A percentile compares a stretch with the other conserved stretches of the same genome.
Conservation (phyloP, 495 filamentous ascomycete genomes). For the Cladorrhinum samala region DNA sequence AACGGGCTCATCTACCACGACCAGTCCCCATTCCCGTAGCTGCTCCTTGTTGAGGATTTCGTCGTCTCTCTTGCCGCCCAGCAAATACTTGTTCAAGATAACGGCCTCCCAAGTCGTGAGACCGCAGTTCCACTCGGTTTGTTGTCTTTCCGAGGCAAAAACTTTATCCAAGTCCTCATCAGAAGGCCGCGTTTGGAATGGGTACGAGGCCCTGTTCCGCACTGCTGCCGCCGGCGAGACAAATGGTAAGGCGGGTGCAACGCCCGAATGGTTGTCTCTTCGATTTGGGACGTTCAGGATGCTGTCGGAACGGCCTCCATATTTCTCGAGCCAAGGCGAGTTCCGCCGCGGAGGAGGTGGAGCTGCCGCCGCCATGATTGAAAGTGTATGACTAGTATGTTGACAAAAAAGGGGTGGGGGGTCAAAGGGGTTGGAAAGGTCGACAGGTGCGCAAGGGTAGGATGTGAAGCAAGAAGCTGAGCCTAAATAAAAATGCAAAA, state of each 20-base stretch:
- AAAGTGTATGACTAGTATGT: background rate
- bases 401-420: no score
- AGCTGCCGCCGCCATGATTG: background rate
- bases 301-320: background rate
- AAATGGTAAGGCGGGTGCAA: background rate
- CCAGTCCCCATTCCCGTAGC: background rate
- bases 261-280: background rate
- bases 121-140: background rate
- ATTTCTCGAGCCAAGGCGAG: conserved; percentile 6
- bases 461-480: no score
- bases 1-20: conserved; percentile 1
- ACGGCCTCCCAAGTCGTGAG: conserved; percentile 4
- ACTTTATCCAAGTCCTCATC: conserved; percentile 4
- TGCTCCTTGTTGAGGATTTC: background rate
- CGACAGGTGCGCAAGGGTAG: no score
- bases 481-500: no score
- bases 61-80: background rate
- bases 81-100: background rate
- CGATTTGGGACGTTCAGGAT: background rate
- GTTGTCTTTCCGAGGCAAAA: background rate
- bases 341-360: background rate
- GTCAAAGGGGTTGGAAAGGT: no score
- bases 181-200: background rate
- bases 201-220: background rate
- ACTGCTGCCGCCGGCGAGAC: background rate